Conservation (phyloP, 108 stramenopile species). For the Seminavis robusta region DNA sequence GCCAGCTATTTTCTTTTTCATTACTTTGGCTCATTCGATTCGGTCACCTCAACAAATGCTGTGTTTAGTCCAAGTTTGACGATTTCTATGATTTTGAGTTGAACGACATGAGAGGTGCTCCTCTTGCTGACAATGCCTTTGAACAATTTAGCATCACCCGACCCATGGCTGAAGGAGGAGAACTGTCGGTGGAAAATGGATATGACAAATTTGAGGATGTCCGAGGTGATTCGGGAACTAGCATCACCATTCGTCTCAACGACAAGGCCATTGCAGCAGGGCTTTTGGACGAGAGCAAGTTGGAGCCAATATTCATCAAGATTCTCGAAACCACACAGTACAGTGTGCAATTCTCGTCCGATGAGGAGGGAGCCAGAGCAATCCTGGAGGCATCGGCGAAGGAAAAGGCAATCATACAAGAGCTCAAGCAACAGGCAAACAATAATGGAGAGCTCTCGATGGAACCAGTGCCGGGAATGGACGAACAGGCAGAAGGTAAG, state of each 20-base stretch:
- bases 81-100: slow-evolving; percentile 43
- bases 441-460: slow-evolving; percentile 6
- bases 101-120: not conserved
- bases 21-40: too few species aligned
- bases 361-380: slow-evolving; percentile 19
- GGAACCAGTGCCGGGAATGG: not conserved
- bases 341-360: slow-evolving; percentile 18
- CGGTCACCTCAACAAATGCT: too few species aligned
- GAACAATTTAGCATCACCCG: slow-evolving; percentile 28
- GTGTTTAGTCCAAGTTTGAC: slow-evolving; percentile 45
- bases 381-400: slow-evolving; percentile 29
- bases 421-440: not conserved
- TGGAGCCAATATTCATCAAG: slow-evolving; percentile 24
- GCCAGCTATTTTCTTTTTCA: not conserved
- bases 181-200: slow-evolving; percentile 21
- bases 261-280: slow-evolving; percentile 11
- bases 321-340: slow-evolving; percentile 43
- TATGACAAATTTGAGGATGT: slow-evolving; percentile 30
- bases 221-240: slow-evolving; percentile 40
- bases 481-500: too few species aligned
- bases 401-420: slow-evolving; percentile 7
- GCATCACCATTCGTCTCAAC: slow-evolving; percentile 28
- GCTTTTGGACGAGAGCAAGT: slow-evolving; percentile 13
- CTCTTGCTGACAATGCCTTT: not conserved
- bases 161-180: slow-evolving; percentile 27